These are phyloP conservation scores for Rhynchosporium agropyri DNA, from an alignment of 2,329 filamentous ascomycete genomes.

Conservation along the genomic window DNA sequence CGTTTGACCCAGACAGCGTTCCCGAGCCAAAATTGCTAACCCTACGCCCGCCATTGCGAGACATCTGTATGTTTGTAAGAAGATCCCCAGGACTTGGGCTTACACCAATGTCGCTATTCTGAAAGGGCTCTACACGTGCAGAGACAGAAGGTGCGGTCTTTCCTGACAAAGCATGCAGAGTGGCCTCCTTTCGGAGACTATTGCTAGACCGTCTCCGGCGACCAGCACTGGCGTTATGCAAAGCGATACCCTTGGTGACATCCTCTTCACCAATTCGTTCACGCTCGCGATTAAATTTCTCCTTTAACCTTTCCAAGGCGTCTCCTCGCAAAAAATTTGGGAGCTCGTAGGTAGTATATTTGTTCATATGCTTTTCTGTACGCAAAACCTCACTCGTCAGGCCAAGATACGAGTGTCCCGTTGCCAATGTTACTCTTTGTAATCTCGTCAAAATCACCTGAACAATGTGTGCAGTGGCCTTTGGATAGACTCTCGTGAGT, in stretches of 20 bases:
- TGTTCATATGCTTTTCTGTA: constrained; percentile 91
- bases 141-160: constrained; percentile 30
- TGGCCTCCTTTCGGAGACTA: constrained; percentile 76
- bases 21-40: constrained; percentile 30
- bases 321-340: constrained; percentile 88
- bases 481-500: constrained; percentile 90
- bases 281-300: constrained; percentile 85
- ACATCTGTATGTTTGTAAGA: constrained; percentile 74
- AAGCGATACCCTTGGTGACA: constrained; percentile 86
- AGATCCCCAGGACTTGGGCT: constrained; percentile 76
- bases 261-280: constrained; percentile 82
- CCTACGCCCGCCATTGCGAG: constrained; percentile 59
- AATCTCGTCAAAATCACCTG: constrained; percentile 95
- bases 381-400: constrained; percentile 88
- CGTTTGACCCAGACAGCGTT: constrained; percentile 29
- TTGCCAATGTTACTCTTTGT: constrained; percentile 91
- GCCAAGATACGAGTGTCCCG: constrained; percentile 92
- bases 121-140: constrained; percentile 41
- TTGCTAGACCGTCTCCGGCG: constrained; percentile 73
- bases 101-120: constrained; percentile 36
- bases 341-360: constrained; percentile 86
- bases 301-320: constrained; percentile 81
- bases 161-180: constrained; percentile 59
- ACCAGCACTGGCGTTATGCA: constrained; percentile 76
- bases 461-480: constrained; percentile 95